A percentile compares a stretch with the other conserved stretches of the same genome.
Conservation (phyloP, 106 monocot genomes). For the Cymbidium sinense region DNA sequence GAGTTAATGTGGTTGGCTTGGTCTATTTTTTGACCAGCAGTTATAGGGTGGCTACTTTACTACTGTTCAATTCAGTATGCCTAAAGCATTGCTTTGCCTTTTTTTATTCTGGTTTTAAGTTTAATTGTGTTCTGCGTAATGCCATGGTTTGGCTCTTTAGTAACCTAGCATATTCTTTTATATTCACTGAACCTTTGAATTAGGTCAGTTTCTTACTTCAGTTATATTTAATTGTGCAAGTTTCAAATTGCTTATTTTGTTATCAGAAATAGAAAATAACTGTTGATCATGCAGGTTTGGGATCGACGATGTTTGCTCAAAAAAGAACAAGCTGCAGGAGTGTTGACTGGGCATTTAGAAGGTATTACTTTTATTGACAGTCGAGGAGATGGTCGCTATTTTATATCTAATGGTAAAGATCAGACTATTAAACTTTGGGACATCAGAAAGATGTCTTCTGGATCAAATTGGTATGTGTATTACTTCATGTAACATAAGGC, state of each 20-base stretch:
- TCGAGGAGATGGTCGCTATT: slow-evolving; percentile 89
- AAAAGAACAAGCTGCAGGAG: slow-evolving; percentile 56
- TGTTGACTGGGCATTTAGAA: slow-evolving; percentile 76
- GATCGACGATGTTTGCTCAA: slow-evolving; percentile 66
- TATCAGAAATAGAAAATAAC: not conserved
- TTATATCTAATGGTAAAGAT: slow-evolving; percentile 97
- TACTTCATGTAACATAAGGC: not conserved
- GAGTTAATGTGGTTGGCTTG: not conserved
- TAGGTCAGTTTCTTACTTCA: not conserved
- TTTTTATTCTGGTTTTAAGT: not conserved
- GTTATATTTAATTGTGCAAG: not conserved
- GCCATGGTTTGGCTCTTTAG: not conserved
- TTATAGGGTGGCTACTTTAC: not conserved
- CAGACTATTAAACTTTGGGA: slow-evolving; percentile 90
- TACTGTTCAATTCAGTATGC: not conserved
- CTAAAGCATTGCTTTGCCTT: not conserved
- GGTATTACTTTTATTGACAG: slow-evolving; percentile 94
- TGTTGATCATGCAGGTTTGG: slow-evolving; percentile 64
- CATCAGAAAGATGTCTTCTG: slow-evolving; percentile 69
- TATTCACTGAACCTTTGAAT: not conserved
- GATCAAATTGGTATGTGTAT: slow-evolving; percentile 31
- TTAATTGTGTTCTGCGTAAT: not conserved
- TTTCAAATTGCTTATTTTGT: slow-evolving; percentile 6
- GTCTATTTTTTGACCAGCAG: not conserved
- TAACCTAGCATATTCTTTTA: not conserved